Evolutionary conservation across 2,329 filamentous ascomycete genomes (phyloP), one percentile per base, ranked within the genome.

Genomic region (Colletotrichum sp.): DNA sequence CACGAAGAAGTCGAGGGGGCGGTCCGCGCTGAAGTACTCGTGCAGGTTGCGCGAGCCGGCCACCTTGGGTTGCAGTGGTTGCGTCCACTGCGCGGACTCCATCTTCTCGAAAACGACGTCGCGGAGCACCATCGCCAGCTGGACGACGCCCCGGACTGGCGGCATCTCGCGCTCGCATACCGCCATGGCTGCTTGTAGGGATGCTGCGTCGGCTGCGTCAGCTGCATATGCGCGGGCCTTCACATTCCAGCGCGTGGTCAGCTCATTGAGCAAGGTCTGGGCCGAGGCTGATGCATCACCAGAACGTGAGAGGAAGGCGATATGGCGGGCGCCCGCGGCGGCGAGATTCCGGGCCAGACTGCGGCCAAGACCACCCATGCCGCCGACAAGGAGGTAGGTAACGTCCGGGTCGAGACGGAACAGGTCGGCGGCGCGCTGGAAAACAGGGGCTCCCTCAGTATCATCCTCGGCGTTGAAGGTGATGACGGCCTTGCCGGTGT

Each of bases 401-500:
- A 74, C 81, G 30, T 80, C 74, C 1, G 44, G 11, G 5, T 73
- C 71, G 27, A 83, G 77, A 2, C n/a, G 32, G 6, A 64, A 36
- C 8, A 22, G n/a, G n/a, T 39, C 36, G 16, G 44, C 48, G 4
- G 48, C 34, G 16, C 28, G 39, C 22, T 44, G 44, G 15, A 67
- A 63, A 0, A 70, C 61, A 0, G 68, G 68, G 1, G 57, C 68
- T 19, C 25, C 36, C 25, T 71, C 48, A 19, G 3, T 36, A 9
- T 75, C 73, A 6, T 8, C 57, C 28, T 60, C 52, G 5, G 22
- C 15, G 13, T 65, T 61, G 39, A 48, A 65, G 8, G 44, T 48
- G 16, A 77, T 15, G 25, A 88, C 81, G 16, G 87, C 82, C 60
- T 88, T 88, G 0, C 87, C 87, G 5, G 82, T 83, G 66, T 86